Evolutionary conservation across 2,329 filamentous ascomycete genomes (phyloP).

Genomic region (Parastagonospora nodorum): DNA sequence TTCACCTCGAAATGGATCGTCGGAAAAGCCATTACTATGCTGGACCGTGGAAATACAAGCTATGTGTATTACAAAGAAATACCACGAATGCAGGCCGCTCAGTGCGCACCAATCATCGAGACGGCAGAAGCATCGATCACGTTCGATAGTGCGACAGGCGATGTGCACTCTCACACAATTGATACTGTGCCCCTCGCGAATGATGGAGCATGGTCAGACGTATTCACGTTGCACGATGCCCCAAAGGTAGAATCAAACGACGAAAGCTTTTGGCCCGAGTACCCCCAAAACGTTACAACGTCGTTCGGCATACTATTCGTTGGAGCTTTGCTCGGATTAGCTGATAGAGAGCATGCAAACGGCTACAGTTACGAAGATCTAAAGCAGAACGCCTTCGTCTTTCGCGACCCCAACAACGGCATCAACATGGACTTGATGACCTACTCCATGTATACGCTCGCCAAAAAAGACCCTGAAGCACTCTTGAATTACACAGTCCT

Average conservation of each 20-base stretch:
- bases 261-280: neutral
- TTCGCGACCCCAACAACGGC: slow-evolving; percentile 23
- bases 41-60: neutral
- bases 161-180: slow-evolving; percentile 11
- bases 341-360: slow-evolving; percentile 5
- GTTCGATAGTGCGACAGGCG: slow-evolving; percentile 7
- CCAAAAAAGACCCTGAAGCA: slow-evolving; percentile 19
- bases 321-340: slow-evolving; percentile 13
- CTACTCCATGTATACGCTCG: slow-evolving; percentile 20
- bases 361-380: slow-evolving; percentile 3
- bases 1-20: slow-evolving; percentile 4
- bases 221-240: slow-evolving; percentile 7
- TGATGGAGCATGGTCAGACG: slow-evolving; percentile 13
- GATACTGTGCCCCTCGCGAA: neutral
- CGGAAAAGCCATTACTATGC: neutral
- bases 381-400: slow-evolving; percentile 27
- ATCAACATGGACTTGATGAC: slow-evolving; percentile 22
- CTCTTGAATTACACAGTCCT: slow-evolving; percentile 20
- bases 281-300: slow-evolving; percentile 10
- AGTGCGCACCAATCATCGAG: slow-evolving; percentile 18
- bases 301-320: slow-evolving; percentile 16
- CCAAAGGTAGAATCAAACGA: neutral
- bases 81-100: slow-evolving; percentile 19
- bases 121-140: slow-evolving; percentile 11
- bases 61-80: slow-evolving; percentile 7